Conservation (phyloP, 495 filamentous ascomycete genomes). For the Neurospora tetraspora region DNA sequence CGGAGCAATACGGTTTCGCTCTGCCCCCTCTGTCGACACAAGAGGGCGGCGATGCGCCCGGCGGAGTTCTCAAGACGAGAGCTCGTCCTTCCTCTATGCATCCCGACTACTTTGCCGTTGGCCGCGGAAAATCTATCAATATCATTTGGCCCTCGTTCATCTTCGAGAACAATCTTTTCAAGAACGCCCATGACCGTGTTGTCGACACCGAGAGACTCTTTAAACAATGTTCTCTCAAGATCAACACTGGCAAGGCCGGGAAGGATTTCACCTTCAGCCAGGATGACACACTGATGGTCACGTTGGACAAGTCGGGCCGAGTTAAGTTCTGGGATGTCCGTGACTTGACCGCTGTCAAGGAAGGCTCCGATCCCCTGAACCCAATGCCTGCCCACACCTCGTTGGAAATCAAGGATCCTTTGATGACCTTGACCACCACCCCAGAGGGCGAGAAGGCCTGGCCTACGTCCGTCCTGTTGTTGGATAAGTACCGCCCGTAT, state of each 20-base stretch:
- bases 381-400: slow-evolving; percentile 42
- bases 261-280: slow-evolving; percentile 98
- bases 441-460: slow-evolving; percentile 77
- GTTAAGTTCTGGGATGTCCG: slow-evolving; percentile 96
- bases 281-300: slow-evolving; percentile 88
- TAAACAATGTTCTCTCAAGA: slow-evolving; percentile 74
- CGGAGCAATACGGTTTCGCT: slow-evolving; percentile 69
- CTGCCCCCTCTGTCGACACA: slow-evolving; percentile 69
- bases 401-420: slow-evolving; percentile 64
- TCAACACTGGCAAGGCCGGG: slow-evolving; percentile 93
- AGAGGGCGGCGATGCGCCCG: slow-evolving; percentile 64
- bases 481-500: slow-evolving; percentile 90
- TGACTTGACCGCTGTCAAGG: slow-evolving; percentile 51
- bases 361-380: slow-evolving; percentile 41
- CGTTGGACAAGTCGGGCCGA: slow-evolving; percentile 89
- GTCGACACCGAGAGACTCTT: slow-evolving; percentile 81
- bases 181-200: slow-evolving; percentile 57
- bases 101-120: slow-evolving; percentile 86
- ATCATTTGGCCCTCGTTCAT: slow-evolving; percentile 77
- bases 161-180: slow-evolving; percentile 57
- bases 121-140: slow-evolving; percentile 89
- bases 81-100: slow-evolving; percentile 81
- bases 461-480: slow-evolving; percentile 89
- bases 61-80: slow-evolving; percentile 89
- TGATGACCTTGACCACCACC: slow-evolving; percentile 69